These are phyloP conservation scores for Dactylonectria macrodidyma DNA, from an alignment of 2,329 filamentous ascomycete genomes.

Conservation along the genomic window DNA sequence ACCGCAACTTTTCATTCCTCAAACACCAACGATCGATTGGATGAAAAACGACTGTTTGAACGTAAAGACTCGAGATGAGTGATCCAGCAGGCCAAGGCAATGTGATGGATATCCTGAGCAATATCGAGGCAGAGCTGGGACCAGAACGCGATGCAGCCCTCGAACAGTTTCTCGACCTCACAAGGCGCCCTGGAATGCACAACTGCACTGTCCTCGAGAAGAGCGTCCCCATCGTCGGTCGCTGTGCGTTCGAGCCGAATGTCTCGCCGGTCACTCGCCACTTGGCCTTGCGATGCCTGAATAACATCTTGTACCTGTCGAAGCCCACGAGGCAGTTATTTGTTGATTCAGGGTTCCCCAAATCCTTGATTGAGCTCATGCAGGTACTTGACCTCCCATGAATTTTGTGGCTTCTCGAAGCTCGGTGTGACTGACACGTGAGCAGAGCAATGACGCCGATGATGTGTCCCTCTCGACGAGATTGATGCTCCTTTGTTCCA, in stretches of 20 bases:
- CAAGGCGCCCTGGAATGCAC: too few relatives aligned
- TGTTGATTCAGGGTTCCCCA: background rate
- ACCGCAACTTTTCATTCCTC: too few relatives aligned
- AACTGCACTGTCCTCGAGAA: too few relatives aligned
- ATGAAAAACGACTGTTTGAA: too few relatives aligned
- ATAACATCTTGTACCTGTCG: background rate
- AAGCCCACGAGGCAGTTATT: background rate
- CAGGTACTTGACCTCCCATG: background rate
- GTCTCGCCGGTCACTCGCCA: background rate
- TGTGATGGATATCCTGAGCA: too few relatives aligned
- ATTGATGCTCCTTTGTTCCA: background rate
- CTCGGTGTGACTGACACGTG: background rate
- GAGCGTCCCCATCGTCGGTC: background rate
- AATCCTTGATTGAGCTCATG: background rate
- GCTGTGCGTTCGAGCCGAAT: background rate
- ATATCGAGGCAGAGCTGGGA: too few relatives aligned
- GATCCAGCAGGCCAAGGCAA: too few relatives aligned
- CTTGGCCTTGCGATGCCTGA: background rate
- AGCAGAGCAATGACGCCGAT: background rate
- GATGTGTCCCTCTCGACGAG: background rate
- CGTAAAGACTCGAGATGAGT: too few relatives aligned
- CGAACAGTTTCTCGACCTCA: too few relatives aligned
- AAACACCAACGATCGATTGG: too few relatives aligned
- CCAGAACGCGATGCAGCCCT: too few relatives aligned
- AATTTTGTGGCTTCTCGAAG: background rate